Evolutionary conservation across 495 filamentous ascomycete genomes (phyloP), one percentile per base, ranked within the genome.

Genomic region (Aspergillus campestris): DNA sequence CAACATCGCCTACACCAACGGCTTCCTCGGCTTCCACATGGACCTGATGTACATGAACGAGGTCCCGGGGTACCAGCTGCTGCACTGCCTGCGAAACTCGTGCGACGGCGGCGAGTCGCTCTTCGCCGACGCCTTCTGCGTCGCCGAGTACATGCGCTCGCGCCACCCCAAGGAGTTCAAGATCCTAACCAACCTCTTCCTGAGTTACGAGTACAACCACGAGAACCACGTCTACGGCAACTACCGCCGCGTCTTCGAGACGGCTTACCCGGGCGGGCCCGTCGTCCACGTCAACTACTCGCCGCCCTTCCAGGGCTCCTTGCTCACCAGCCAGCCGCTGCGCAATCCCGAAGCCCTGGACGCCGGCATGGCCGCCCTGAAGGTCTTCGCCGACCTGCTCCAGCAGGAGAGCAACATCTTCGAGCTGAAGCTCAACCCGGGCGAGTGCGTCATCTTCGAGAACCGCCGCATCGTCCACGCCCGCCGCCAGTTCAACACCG

Each of bases 1-100:
- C 59, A 97, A 97, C 53, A 81, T 97, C 7, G 91, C 91, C 10
- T 95, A 97, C 66, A 95, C 90, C 4, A 79, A 69, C 57, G 69
- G 80, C 35, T 79, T 79, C 52, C 79, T 95, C 1, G 86, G 84
- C 12, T 78, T 92, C 32, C 91, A 97, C 63, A 91, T 94, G 83
- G 91, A 97, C 56, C 75, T 95, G 27, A 73, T 94, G 58, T 97
- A 97, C 70, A 83, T 91, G 71, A 66, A 73, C 10, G 77, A 85
- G 18, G 78, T 87, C 7, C 91, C 91, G 1, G 78, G 80, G 13
- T 73, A 88, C 45, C 91, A 97, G 65, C 67, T 95, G 12, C 74
- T 97, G 5, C 91, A 95, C 60, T 95, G 89, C 52, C 62, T 95
- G 14, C 69, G 82, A 48, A 89, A 89, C 57, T 78, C 75, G 1